Percentiles rank a stretch among this genome's conserved stretches.
Evolutionary conservation across 1,284 basidiomycete species (phyloP).

Genomic region (Mycena sp.): DNA sequence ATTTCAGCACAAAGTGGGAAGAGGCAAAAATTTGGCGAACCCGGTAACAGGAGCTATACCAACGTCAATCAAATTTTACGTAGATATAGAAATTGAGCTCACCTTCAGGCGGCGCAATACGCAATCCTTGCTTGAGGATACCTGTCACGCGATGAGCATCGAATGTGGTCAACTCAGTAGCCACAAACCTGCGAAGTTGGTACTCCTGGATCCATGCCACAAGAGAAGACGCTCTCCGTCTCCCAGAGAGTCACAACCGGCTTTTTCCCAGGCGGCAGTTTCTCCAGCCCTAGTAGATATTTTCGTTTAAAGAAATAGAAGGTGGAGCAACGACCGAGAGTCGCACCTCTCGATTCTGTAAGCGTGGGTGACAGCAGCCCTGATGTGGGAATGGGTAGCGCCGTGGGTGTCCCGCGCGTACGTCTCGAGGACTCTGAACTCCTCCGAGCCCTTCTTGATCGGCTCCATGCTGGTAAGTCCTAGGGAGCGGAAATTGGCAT

Average conservation of each 20-base stretch:
- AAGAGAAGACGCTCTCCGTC: conserved; percentile 66
- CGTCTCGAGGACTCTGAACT: conserved; percentile 58
- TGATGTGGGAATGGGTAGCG: conserved; percentile 56
- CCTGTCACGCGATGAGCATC: conserved; percentile 26
- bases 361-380: conserved; percentile 55
- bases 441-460: conserved; percentile 51
- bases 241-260: conserved; percentile 53
- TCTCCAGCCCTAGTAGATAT: conserved; percentile 52
- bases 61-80: not conserved
- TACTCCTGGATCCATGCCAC: conserved; percentile 74
- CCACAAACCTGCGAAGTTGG: conserved; percentile 62
- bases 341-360: conserved; percentile 65
- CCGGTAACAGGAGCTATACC: conserved; percentile 60
- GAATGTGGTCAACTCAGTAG: not conserved
- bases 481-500: conserved; percentile 65
- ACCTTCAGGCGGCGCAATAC: conserved; percentile 77
- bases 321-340: not conserved
- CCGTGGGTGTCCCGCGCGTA: conserved; percentile 69
- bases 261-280: conserved; percentile 60
- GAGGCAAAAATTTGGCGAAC: not conserved
- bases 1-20: not conserved
- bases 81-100: conserved; percentile 9
- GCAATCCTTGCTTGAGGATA: conserved; percentile 72
- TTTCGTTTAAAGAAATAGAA: not conserved
- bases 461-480: conserved; percentile 63